Evolutionary conservation across 1,139 yeast species (phyloP).

Genomic region (Candida tropicalis): DNA sequence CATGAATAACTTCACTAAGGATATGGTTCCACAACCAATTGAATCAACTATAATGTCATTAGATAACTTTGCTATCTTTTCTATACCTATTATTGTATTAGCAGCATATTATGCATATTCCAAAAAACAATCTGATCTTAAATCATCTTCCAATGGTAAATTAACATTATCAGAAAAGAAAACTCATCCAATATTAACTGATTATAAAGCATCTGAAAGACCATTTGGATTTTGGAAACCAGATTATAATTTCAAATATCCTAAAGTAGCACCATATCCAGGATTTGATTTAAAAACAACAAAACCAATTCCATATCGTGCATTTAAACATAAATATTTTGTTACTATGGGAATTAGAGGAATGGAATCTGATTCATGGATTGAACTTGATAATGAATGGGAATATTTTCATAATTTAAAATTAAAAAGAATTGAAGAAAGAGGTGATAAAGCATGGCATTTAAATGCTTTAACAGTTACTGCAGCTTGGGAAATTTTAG

Average conservation of each 20-base stretch:
- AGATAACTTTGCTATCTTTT: slow-evolving; percentile 4
- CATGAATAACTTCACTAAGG: neutral
- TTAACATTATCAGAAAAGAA: neutral
- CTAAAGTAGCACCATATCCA: slow-evolving; percentile 47
- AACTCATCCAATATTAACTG: slow-evolving; percentile 1
- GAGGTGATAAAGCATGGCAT: slow-evolving; percentile 51
- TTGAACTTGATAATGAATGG: slow-evolving; percentile 70
- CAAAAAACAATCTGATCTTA: neutral
- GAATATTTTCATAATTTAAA: slow-evolving; percentile 54
- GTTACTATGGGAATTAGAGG: slow-evolving; percentile 67
- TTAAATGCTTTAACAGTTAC: slow-evolving; percentile 54
- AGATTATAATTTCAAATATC: slow-evolving; percentile 47
- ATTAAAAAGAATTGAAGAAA: slow-evolving; percentile 46
- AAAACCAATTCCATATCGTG: slow-evolving; percentile 61
- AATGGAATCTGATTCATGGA: slow-evolving; percentile 63
- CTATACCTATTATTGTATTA: slow-evolving; percentile 2
- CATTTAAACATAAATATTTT: slow-evolving; percentile 58
- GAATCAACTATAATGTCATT: neutral
- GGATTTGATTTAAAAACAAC: slow-evolving; percentile 56
- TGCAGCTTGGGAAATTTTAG: slow-evolving; percentile 59
- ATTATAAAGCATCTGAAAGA: slow-evolving; percentile 12
- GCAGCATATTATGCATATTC: slow-evolving; percentile 2
- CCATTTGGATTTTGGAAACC: slow-evolving; percentile 53
- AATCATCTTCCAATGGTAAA: neutral
- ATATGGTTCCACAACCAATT: neutral